These are phyloP conservation scores for Insectozyma bohioensis DNA, from an alignment of 1,139 yeast species.

Conservation along the genomic window DNA sequence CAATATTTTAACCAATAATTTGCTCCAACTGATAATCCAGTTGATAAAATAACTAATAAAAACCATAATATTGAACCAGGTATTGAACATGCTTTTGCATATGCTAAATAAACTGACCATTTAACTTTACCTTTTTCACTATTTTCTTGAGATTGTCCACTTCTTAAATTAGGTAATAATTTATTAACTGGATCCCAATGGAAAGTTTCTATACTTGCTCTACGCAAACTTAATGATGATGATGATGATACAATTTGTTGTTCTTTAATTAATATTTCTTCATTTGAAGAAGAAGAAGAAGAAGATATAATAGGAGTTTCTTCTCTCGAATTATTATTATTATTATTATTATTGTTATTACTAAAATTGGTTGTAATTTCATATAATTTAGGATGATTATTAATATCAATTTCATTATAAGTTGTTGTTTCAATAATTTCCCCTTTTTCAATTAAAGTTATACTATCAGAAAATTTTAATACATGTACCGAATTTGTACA, in stretches of 20 bases:
- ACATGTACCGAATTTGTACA: constrained; percentile 35
- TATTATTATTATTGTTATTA: constrained; percentile 1
- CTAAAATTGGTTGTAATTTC: constrained; percentile 27
- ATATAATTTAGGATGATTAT: constrained; percentile 24
- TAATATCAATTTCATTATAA: constrained; percentile 17
- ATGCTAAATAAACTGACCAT: constrained; percentile 27
- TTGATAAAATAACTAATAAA: constrained; percentile 18
- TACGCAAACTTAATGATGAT: constrained; percentile 11
- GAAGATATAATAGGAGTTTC: not conserved
- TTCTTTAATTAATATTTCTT: not conserved
- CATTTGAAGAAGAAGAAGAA: too few relatives aligned
- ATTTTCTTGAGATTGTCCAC: constrained; percentile 24
- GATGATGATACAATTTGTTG: constrained; percentile 2
- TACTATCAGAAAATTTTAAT: constrained; percentile 26
- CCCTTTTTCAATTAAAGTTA: constrained; percentile 27
- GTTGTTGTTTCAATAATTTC: constrained; percentile 28
- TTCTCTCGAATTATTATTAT: not conserved
- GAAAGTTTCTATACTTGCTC: constrained; percentile 34
- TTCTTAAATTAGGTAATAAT: constrained; percentile 23
- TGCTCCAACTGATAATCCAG: constrained; percentile 23
- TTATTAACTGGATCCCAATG: constrained; percentile 30
- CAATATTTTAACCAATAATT: constrained; percentile 30
- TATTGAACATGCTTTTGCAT: constrained; percentile 30
- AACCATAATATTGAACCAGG: constrained; percentile 24
- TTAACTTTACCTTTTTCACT: constrained; percentile 29